Conservation (phyloP, 2,329 filamentous ascomycete genomes). For the Phoma sp. region DNA sequence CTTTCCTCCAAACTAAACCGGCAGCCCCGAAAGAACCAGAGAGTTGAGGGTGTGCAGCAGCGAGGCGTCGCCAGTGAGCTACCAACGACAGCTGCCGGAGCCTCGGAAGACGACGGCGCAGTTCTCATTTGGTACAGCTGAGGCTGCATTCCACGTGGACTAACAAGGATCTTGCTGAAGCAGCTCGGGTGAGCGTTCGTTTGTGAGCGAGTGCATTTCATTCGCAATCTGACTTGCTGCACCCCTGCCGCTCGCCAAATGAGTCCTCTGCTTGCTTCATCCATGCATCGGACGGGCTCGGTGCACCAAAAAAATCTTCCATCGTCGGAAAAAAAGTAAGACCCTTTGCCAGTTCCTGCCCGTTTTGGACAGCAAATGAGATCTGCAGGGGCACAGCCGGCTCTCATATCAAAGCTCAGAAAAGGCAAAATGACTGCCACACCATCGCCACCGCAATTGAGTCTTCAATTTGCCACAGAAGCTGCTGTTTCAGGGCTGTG, state of each 20-base stretch:
- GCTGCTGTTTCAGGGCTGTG: slow-evolving; percentile 30
- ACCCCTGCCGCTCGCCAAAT: slow-evolving; percentile 27
- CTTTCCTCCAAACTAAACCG: slow-evolving; percentile 14
- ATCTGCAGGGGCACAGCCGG: slow-evolving; percentile 29
- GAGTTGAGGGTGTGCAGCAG: slow-evolving; percentile 21
- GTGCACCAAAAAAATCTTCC: slow-evolving; percentile 19
- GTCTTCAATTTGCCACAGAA: slow-evolving; percentile 19
- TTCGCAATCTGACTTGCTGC: slow-evolving; percentile 34
- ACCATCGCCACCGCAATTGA: slow-evolving; percentile 25
- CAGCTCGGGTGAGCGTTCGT: slow-evolving; percentile 24
- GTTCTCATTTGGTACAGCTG: slow-evolving; percentile 21
- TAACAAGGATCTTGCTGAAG: slow-evolving; percentile 31
- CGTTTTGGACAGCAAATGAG: slow-evolving; percentile 1
- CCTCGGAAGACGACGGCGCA: slow-evolving; percentile 7
- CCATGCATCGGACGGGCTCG: slow-evolving; percentile 16
- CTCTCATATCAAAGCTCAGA: slow-evolving; percentile 25
- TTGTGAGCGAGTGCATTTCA: slow-evolving; percentile 26
- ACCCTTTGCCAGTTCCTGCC: slow-evolving; percentile 13
- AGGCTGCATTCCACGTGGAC: slow-evolving; percentile 38
- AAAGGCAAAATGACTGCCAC: slow-evolving; percentile 17
- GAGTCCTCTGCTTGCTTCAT: slow-evolving; percentile 16
- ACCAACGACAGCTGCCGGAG: slow-evolving; percentile 14
- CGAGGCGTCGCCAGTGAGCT: slow-evolving; percentile 12
- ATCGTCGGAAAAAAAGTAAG: slow-evolving; percentile 9
- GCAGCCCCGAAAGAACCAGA: slow-evolving; percentile 25